A percentile compares a stretch with the other conserved stretches of the same genome.
Conservation (phyloP, 139 green algal species). For the Auxenochlorella pyrenoidosa region DNA sequence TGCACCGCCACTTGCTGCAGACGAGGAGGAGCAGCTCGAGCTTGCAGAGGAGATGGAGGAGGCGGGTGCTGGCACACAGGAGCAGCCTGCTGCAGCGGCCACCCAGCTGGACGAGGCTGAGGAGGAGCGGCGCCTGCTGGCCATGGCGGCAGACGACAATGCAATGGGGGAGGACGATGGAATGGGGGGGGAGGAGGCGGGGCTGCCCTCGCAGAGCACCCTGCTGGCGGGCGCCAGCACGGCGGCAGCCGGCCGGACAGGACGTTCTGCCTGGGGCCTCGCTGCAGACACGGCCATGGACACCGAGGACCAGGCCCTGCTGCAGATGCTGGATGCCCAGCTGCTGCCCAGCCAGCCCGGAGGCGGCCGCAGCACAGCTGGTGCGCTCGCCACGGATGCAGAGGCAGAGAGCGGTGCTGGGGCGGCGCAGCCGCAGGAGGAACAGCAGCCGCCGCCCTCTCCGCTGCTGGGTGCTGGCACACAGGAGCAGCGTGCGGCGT, state of each 20-base stretch:
- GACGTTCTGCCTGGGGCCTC: neutral
- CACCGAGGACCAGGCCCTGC: slow-evolving; percentile 40
- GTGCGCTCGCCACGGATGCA: neutral
- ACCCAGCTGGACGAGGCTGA: neutral
- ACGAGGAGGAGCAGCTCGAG: neutral
- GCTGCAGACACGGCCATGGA: neutral
- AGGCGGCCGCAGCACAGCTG: neutral
- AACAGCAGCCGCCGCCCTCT: neutral
- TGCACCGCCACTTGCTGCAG: no score
- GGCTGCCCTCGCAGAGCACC: neutral
- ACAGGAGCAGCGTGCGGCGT: neutral
- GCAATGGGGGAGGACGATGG: no score
- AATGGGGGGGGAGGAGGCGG: neutral
- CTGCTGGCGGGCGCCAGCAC: neutral
- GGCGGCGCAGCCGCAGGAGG: neutral
- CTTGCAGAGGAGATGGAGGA: neutral
- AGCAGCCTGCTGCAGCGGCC: neutral
- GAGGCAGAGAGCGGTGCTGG: neutral
- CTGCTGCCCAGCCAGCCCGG: neutral
- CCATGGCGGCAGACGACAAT: neutral
- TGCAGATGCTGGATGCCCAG: slow-evolving; percentile 31
- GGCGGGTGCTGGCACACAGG: neutral
- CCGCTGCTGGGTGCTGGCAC: neutral
- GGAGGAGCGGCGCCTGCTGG: slow-evolving; percentile 36
- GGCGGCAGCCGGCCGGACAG: neutral